Base-by-base conservation (phyloP, 768 basidiomycete species). In the Lactarius hatsudake region DNA sequence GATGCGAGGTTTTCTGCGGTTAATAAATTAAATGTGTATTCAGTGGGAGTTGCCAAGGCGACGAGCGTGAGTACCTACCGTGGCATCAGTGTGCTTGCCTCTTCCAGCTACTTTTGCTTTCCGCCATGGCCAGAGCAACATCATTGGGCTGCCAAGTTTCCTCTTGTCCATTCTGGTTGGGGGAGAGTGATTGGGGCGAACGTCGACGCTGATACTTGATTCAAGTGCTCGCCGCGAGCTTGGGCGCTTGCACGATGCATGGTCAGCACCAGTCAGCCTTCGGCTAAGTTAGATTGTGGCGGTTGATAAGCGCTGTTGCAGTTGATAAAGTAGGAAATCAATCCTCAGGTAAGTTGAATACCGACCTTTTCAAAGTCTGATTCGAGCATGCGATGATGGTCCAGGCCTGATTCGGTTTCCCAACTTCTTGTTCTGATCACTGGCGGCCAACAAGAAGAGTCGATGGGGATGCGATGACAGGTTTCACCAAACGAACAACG, bases 21-120 rank as follows among this genome's bases (percentile, higher is more conserved):
- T 36, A 42, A 66, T 51, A 51, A 63, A 34, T 23, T 3, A 53
- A 10, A 57, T 2, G 54, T 61, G 17, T 30, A 7, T 48, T 61
- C 23, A 57, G 36, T 26, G 8, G 45, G n/a, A 7, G 54, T 66
- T 66, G 32, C 55, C 60, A 61, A 20, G 65, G 43, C n/a, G 30
- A 58, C 56, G 40, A 9, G 3, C n/a, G 18, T 5, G 9, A 48
- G 30, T n/a, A 3, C 66, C 12, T 12, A 59, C 66, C 57, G 42
- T 59, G 61, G 34, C 18, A 3, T 20, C 30, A 0, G 48, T n/a
- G 23, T 23, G n/a, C n/a, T 43, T 58, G 5, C 10, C 10, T 43
- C 23, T 54, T 23, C 17, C 30, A 17, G 34, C 18, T 5, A 13
- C 3, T 28, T 34, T 59, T 13, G 40, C 18, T 23, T 28, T 63